Evolutionary conservation across 805 yeast species (phyloP).

Genomic region (Ogataea siamensis): DNA sequence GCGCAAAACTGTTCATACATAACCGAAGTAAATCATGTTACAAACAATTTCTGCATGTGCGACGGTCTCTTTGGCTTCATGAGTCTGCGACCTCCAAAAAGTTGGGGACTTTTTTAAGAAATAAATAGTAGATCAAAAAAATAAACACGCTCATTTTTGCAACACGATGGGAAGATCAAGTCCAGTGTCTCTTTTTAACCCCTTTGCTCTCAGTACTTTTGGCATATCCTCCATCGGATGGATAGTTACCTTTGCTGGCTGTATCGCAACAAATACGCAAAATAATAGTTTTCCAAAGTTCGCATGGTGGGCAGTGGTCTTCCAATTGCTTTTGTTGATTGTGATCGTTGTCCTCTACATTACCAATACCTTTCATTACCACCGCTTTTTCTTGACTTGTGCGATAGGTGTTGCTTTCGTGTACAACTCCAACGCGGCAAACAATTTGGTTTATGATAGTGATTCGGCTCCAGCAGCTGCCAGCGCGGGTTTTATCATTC

Average conservation of each 20-base stretch:
- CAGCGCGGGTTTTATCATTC: constrained; percentile 85
- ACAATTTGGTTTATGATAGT: constrained; percentile 68
- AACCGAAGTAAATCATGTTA: too few species aligned
- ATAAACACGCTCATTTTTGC: constrained; percentile 7
- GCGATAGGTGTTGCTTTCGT: constrained; percentile 69
- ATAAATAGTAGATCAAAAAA: constrained; percentile 7
- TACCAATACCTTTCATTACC: constrained; percentile 64
- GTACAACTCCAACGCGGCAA: constrained; percentile 82
- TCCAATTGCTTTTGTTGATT: constrained; percentile 60
- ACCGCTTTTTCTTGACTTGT: constrained; percentile 58
- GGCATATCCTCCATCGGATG: constrained; percentile 76
- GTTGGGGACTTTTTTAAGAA: constrained; percentile 1
- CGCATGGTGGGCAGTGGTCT: constrained; percentile 96
- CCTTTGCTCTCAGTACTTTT: constrained; percentile 81
- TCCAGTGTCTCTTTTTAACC: constrained; percentile 40
- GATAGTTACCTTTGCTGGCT: constrained; percentile 87
- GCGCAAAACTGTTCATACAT: too few species aligned
- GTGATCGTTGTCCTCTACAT: constrained; percentile 51
- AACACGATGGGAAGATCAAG: constrained; percentile 19
- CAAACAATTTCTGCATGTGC: too few species aligned
- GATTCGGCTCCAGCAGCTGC: constrained; percentile 75
- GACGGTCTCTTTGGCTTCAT: too few species aligned
- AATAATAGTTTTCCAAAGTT: constrained; percentile 63
- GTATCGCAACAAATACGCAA: constrained; percentile 53
- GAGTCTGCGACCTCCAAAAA: constrained; percentile 2